phyloP scores from a whole-genome alignment of 148 eudicot genomes.

The Amaranthus cruentus region DNA sequence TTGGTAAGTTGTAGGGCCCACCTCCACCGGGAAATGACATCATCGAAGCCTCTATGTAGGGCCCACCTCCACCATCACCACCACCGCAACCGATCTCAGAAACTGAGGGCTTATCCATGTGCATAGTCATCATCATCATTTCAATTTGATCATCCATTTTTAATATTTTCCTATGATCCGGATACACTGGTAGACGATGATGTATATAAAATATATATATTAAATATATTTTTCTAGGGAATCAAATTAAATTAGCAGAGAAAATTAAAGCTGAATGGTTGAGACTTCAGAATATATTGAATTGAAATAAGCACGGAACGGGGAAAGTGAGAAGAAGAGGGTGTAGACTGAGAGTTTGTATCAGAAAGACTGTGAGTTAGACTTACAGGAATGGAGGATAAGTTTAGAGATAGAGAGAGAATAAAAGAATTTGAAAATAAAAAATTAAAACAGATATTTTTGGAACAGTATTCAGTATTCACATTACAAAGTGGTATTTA shows the following conservation, averaged over 20 bases:
- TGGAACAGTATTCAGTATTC: too few species aligned
- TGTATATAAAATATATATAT: too few species aligned
- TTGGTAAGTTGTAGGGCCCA: slow-evolving; percentile 3
- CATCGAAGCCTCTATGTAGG: slow-evolving; percentile 15
- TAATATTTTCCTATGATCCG: not conserved
- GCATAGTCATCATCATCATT: slow-evolving; percentile 51
- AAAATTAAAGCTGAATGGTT: not conserved
- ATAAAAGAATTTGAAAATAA: too few species aligned
- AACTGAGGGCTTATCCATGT: slow-evolving; percentile 37
- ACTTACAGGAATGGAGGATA: slow-evolving; percentile 1
- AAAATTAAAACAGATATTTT: too few species aligned
- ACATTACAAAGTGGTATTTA: too few species aligned
- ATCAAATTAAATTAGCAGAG: slow-evolving; percentile 3
- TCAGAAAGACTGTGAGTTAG: too few species aligned
- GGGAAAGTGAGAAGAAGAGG: too few species aligned
- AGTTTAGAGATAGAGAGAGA: not conserved
- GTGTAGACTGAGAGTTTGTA: too few species aligned
- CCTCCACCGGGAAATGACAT: slow-evolving; percentile 28
- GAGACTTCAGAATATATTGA: too few species aligned
- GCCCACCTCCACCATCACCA: slow-evolving; percentile 13
- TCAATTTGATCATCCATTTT: slow-evolving; percentile 50
- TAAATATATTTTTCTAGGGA: not conserved
- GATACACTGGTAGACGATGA: too few species aligned
- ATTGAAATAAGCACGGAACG: not conserved
- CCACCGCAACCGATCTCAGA: slow-evolving; percentile 21